Evolutionary conservation across 2,329 filamentous ascomycete genomes (phyloP).

Genomic region (Colletotrichum sp.): DNA sequence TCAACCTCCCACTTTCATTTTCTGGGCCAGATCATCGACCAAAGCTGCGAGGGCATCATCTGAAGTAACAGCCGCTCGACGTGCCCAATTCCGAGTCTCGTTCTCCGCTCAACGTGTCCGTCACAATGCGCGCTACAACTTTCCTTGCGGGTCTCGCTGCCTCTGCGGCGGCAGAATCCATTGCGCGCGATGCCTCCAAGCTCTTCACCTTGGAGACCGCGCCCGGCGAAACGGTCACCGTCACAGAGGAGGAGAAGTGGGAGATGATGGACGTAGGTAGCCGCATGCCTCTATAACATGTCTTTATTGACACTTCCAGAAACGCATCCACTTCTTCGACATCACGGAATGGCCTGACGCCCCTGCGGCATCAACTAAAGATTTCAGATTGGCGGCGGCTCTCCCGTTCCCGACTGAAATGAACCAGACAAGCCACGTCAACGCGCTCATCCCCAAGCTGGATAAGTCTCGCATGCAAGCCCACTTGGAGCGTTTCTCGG

Average conservation of each 20-base stretch:
- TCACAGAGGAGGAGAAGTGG: constrained; percentile 29
- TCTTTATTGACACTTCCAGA: not conserved
- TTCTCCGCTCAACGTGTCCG: not conserved
- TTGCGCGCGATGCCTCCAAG: constrained; percentile 14
- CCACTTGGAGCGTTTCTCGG: constrained; percentile 59
- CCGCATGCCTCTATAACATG: rapidly evolving
- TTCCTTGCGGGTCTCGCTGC: constrained; percentile 25
- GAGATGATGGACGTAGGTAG: constrained; percentile 26
- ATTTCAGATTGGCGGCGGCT: constrained; percentile 5
- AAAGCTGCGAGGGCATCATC: not conserved
- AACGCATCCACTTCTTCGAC: constrained; percentile 28
- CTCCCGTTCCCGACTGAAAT: constrained; percentile 24
- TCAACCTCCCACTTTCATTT: not conserved
- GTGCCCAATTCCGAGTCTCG: not conserved
- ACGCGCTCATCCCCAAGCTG: constrained; percentile 16
- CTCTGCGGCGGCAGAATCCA: constrained; percentile 8
- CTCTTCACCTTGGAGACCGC: constrained; percentile 26
- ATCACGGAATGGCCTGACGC: constrained; percentile 26
- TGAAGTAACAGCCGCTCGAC: not conserved
- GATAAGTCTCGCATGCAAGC: constrained; percentile 7
- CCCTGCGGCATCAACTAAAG: not conserved
- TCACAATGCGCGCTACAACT: constrained; percentile 22
- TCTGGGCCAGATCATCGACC: not conserved
- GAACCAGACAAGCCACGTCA: constrained; percentile 23
- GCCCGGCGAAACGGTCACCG: constrained; percentile 25